Evolutionary conservation across 1,284 basidiomycete species (phyloP).

Genomic region (Peniophora sp.): DNA sequence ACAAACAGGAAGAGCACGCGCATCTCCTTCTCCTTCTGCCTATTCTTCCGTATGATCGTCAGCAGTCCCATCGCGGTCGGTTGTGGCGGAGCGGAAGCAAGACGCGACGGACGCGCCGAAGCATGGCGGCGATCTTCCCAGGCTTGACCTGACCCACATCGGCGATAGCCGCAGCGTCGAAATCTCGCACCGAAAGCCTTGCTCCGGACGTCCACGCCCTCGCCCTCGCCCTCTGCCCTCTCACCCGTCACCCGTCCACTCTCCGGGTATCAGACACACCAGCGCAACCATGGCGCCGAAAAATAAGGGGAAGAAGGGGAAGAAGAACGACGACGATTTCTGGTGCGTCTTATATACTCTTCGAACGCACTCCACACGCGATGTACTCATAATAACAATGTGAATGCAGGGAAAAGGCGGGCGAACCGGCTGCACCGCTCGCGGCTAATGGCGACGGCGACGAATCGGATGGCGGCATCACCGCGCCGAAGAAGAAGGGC

Average conservation of each 20-base stretch:
- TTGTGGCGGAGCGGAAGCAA: too few species aligned
- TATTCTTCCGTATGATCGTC: slow-evolving; percentile 95
- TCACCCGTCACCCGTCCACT: neutral
- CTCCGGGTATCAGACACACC: neutral
- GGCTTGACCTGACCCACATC: too few species aligned
- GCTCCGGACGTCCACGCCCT: neutral
- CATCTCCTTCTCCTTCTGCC: slow-evolving; percentile 93
- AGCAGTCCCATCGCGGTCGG: slow-evolving; percentile 96
- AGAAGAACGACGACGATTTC: slow-evolving; percentile 73
- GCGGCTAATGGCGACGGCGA: slow-evolving; percentile 25
- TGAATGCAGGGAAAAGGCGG: slow-evolving; percentile 55
- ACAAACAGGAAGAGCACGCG: slow-evolving; percentile 87
- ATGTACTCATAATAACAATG: too few species aligned
- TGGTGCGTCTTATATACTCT: slow-evolving; percentile 48
- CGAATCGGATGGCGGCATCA: slow-evolving; percentile 34
- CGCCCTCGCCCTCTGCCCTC: neutral
- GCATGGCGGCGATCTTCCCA: neutral
- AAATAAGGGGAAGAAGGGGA: slow-evolving; percentile 82
- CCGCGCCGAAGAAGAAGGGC: slow-evolving; percentile 18
- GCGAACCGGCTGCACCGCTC: slow-evolving; percentile 40
- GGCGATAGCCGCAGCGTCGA: too few species aligned
- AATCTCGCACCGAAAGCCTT: neutral
- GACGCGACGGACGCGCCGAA: neutral
- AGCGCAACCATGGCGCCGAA: slow-evolving; percentile 68
- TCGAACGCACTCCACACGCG: too few species aligned